phyloP scores from a whole-genome alignment of 2,329 filamentous ascomycete genomes.

The Elsinoe arachidis region DNA sequence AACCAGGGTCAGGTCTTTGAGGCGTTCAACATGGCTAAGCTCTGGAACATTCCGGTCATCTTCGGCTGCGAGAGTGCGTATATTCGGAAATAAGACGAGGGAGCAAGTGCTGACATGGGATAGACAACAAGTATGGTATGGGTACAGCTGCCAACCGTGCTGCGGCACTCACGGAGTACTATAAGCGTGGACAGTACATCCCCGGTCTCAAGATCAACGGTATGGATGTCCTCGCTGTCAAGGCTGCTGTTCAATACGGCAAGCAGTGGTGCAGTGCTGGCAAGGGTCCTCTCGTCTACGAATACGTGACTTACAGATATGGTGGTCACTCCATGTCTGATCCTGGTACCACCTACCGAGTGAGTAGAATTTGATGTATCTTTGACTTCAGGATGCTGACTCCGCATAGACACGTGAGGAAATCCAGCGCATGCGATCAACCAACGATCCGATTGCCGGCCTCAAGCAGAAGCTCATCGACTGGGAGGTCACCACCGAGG shows the following conservation, averaged over 20 bases:
- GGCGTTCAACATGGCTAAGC: conserved; percentile 99
- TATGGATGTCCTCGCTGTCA: conserved; percentile 97
- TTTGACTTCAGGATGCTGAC: neutral
- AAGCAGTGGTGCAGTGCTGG: conserved; percentile 76
- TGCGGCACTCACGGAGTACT: conserved; percentile 96
- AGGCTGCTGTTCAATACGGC: conserved; percentile 88
- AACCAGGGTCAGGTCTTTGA: conserved; percentile 99
- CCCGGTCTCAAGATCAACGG: conserved; percentile 98
- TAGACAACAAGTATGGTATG: conserved; percentile 99
- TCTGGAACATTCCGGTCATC: conserved; percentile 91
- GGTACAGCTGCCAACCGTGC: conserved; percentile 91
- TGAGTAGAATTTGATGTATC: conserved; percentile 20
- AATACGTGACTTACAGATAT: conserved; percentile 99
- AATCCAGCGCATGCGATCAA: conserved; percentile 98
- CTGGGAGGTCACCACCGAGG: conserved; percentile 84
- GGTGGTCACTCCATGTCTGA: conserved; percentile 99
- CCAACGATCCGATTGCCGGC: conserved; percentile 95
- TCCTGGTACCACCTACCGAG: conserved; percentile 94
- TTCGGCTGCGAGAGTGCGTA: conserved; percentile 94
- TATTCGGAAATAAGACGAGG: neutral
- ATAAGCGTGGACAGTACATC: conserved; percentile 99
- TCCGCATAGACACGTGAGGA: conserved; percentile 71
- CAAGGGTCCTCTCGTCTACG: conserved; percentile 90
- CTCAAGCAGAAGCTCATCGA: conserved; percentile 97
- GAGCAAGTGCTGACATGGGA: conserved; percentile 18